Evolutionary conservation across 2,329 filamentous ascomycete genomes (phyloP), one percentile per base, ranked within the genome.

Genomic region (Aureobasidium zeae): DNA sequence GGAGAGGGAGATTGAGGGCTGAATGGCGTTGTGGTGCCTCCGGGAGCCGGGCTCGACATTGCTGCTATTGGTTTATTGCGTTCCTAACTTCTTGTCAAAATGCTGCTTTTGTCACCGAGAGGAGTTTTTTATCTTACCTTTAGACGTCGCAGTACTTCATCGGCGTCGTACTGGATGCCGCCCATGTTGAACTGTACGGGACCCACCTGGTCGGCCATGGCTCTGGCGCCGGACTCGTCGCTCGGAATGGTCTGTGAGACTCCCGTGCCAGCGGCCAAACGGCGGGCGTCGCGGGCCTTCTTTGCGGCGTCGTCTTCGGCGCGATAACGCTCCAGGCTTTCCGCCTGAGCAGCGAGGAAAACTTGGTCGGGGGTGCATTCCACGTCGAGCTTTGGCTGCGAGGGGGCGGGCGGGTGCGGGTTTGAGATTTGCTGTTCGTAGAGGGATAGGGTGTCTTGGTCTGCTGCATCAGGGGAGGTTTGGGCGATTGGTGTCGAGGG

Each of bases 151-250:
- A 94, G 67, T 83, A 93, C 91, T 56, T 94, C 87, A 57, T 94
- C 88, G 7, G 87, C 87, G 63, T 95, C 87, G 45, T 63, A 63
- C 59, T 94, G 87, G 50, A 98, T 95, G 42, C 91, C 91, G 30
- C 91, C 91, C 74, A 98, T 91, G 61, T 98, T 98, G 68, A 96
- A 95, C 58, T 94, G 87, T 51, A 95, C 87, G 0, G 88, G 87
- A 0, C 88, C 88, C 56, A 94, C 94, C 55, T 94, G 87, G 56
- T 89, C 84, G 53, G 79, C 81, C 43, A 74, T 70, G 20, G 63
- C 52, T 30, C 55, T 54, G 21, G 64, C 68, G 48, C 51, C 60
- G 48, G 53, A 53, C 9, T 59, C 30, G 19, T 52, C 53, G 15
- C 52, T 48, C 16, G 28, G 24, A 2, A 24, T 15, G 37, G 16